These are phyloP conservation scores for Aegilops sharonensis DNA, from an alignment of 176 grass and related monocot genomes.

Conservation along the genomic window DNA sequence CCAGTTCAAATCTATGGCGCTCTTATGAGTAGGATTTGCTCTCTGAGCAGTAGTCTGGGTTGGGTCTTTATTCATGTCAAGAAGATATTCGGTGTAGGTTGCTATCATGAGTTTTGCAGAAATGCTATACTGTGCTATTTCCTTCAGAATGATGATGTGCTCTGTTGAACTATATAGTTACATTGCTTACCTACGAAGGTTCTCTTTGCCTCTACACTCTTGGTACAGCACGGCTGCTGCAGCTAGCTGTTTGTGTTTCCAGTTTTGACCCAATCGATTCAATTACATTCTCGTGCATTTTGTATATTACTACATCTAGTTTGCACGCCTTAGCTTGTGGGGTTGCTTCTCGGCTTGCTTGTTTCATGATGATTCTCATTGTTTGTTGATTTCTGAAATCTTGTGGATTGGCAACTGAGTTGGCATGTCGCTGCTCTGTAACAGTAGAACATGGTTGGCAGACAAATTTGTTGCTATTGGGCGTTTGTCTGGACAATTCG, in stretches of 20 bases:
- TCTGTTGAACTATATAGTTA: background rate
- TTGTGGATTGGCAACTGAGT: background rate
- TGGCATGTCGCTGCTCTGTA: background rate
- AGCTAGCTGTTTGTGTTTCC: background rate
- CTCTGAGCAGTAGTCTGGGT: constrained; percentile 39
- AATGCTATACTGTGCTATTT: constrained; percentile 25
- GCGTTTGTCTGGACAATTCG: too few species aligned
- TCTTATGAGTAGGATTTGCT: constrained; percentile 31
- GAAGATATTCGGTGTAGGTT: constrained; percentile 11
- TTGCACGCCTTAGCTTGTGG: background rate
- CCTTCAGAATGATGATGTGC: constrained; percentile 19
- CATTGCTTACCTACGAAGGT: background rate
- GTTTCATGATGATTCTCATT: background rate
- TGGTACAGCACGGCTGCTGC: background rate
- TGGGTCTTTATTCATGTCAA: constrained; percentile 40
- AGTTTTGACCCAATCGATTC: background rate
- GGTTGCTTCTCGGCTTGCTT: background rate
- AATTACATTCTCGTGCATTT: background rate
- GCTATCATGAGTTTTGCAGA: constrained; percentile 21
- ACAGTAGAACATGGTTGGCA: background rate
- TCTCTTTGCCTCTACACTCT: background rate
- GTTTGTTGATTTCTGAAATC: background rate
- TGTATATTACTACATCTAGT: background rate
- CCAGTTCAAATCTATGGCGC: constrained; percentile 27
- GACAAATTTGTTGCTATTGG: too few species aligned